phyloP scores from a whole-genome alignment of 2,329 filamentous ascomycete genomes.

The Talaromyces sp. region DNA sequence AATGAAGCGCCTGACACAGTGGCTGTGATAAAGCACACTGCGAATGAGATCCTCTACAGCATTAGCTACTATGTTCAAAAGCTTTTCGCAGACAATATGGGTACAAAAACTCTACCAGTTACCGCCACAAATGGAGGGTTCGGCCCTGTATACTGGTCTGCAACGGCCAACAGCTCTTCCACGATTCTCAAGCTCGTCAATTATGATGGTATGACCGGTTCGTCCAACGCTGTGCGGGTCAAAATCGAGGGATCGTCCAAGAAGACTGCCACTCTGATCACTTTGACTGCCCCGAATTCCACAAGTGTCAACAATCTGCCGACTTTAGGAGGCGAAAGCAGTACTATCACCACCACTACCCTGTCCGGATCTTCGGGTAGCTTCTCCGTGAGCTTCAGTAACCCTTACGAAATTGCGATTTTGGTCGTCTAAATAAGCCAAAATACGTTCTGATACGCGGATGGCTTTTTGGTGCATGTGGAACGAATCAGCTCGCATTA shows the following conservation, averaged over 20 bases:
- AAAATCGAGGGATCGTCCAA: not conserved
- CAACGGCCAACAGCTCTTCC: not conserved
- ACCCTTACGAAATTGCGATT: not conserved
- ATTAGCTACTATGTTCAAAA: slow-evolving; percentile 33
- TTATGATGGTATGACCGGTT: not conserved
- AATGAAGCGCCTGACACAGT: slow-evolving; percentile 13
- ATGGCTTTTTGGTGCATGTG: not conserved
- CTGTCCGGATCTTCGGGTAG: not conserved
- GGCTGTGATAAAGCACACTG: slow-evolving; percentile 9
- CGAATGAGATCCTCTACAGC: not conserved
- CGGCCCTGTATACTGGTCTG: slow-evolving; percentile 17
- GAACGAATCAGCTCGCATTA: not conserved
- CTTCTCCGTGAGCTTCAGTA: not conserved
- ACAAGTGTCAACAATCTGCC: not conserved
- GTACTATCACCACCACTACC: not conserved
- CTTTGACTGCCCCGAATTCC: not conserved
- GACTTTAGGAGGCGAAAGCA: not conserved
- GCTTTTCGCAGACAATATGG: slow-evolving; percentile 35
- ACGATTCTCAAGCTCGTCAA: not conserved
- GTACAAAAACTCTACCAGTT: slow-evolving; percentile 30
- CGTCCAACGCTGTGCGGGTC: not conserved
- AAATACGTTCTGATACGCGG: not conserved
- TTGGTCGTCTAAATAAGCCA: not conserved
- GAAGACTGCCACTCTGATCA: not conserved
- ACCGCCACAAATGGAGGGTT: not conserved